phyloP scores from a whole-genome alignment of 176 grass and related monocot species.

The Avena atlantica region DNA sequence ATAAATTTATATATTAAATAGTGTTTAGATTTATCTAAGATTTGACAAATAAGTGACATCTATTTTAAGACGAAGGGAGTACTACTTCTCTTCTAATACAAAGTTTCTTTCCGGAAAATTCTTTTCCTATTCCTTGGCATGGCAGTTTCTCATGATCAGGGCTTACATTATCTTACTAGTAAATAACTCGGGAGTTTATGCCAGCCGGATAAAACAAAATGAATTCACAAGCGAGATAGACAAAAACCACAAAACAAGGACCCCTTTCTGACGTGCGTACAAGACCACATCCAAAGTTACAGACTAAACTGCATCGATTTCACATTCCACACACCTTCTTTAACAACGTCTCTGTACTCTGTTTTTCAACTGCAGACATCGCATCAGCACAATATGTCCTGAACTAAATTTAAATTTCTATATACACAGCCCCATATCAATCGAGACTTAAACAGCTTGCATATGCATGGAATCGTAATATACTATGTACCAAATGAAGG shows the following conservation, averaged over 20 bases:
- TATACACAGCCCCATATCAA: constrained; percentile 12
- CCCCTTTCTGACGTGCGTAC: neutral
- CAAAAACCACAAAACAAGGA: neutral
- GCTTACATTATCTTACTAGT: neutral
- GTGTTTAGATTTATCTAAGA: too few relatives aligned
- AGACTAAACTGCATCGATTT: neutral
- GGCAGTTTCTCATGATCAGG: constrained; percentile 3
- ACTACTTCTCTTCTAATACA: neutral
- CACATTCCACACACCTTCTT: neutral
- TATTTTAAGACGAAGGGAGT: too few relatives aligned
- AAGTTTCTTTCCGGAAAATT: neutral
- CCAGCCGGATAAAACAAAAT: constrained; percentile 16
- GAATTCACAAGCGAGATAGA: neutral
- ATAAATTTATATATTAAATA: too few relatives aligned
- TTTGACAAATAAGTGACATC: too few relatives aligned
- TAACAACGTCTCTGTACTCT: neutral
- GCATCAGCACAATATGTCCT: neutral
- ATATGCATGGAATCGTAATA: neutral
- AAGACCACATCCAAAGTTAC: neutral
- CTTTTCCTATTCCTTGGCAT: constrained; percentile 19
- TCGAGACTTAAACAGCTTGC: neutral
- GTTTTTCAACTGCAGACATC: neutral
- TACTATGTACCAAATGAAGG: constrained; percentile 30
- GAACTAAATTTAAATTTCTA: neutral
- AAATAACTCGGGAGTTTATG: neutral